A percentile compares a stretch with the other conserved stretches of the same genome.
Evolutionary conservation across 352 stramenopile species (phyloP).

Genomic region (Globisporangium orthogonon): DNA sequence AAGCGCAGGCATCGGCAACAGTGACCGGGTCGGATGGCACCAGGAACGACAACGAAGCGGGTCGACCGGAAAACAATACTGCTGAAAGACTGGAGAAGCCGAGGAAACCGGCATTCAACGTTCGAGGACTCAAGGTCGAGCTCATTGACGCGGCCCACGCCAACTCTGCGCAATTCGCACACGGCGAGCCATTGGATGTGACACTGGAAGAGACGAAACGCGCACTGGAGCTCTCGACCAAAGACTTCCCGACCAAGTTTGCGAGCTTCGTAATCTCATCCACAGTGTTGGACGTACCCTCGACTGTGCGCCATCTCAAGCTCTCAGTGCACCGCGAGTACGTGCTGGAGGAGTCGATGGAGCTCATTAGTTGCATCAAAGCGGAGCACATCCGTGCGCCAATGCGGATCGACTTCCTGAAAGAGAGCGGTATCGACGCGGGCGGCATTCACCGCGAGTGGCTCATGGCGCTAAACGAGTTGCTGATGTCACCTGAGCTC

Average conservation of each 20-base stretch:
- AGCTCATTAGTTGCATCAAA: slow-evolving; percentile 48
- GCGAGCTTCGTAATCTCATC: slow-evolving; percentile 40
- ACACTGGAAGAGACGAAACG: slow-evolving; percentile 10
- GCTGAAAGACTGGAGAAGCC: neutral
- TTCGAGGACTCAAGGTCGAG: slow-evolving; percentile 8
- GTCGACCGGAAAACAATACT: no score
- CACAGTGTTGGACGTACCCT: slow-evolving; percentile 26
- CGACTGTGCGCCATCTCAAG: slow-evolving; percentile 39
- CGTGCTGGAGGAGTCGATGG: slow-evolving; percentile 61
- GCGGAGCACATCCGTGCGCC: slow-evolving; percentile 42
- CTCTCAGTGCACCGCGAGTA: slow-evolving; percentile 41
- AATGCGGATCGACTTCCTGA: slow-evolving; percentile 75
- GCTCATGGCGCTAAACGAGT: slow-evolving; percentile 76
- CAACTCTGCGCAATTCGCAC: slow-evolving; percentile 22
- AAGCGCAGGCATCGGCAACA: neutral
- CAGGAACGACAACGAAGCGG: neutral
- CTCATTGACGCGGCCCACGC: slow-evolving; percentile 22
- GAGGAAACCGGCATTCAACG: neutral
- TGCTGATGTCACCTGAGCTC: slow-evolving; percentile 34
- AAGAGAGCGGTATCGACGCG: slow-evolving; percentile 80
- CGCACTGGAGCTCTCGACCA: slow-evolving; percentile 19
- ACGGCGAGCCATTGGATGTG: slow-evolving; percentile 7
- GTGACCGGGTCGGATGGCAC: neutral
- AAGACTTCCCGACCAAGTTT: slow-evolving; percentile 49
- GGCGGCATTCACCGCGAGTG: slow-evolving; percentile 86